A percentile compares a stretch with the other conserved stretches of the same genome.
Evolutionary conservation across 306 rosid genomes (phyloP).

Genomic region (Fragaria vesca): DNA sequence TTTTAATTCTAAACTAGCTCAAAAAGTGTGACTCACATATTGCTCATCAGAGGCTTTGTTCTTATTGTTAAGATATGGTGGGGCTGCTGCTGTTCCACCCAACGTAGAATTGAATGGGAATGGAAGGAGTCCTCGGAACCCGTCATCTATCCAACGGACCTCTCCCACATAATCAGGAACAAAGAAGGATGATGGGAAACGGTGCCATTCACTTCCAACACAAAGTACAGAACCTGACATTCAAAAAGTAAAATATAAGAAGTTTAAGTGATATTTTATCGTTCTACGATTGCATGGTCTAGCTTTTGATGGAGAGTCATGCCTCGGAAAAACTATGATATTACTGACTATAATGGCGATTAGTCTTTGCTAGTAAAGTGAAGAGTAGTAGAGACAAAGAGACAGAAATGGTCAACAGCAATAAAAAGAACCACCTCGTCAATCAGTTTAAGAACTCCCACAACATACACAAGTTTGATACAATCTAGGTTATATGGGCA

Average conservation of each 20-base stretch:
- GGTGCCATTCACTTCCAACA: slow-evolving; percentile 97
- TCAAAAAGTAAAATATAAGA: neutral
- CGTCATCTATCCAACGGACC: slow-evolving; percentile 93
- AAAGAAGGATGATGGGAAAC: slow-evolving; percentile 90
- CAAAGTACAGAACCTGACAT: slow-evolving; percentile 77
- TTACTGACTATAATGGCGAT: neutral
- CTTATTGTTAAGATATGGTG: slow-evolving; percentile 74
- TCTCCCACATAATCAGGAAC: slow-evolving; percentile 73
- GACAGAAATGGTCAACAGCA: neutral
- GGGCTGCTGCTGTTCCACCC: slow-evolving; percentile 94
- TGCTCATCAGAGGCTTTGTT: slow-evolving; percentile 78
- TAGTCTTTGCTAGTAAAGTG: neutral
- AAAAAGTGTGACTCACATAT: slow-evolving; percentile 44
- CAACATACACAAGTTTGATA: neutral
- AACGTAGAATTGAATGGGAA: slow-evolving; percentile 80
- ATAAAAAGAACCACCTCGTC: neutral
- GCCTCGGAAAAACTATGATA: neutral
- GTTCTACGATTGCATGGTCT: neutral
- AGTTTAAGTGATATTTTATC: neutral
- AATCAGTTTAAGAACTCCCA: neutral
- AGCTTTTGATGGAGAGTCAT: neutral
- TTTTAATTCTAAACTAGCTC: neutral
- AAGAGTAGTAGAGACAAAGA: neutral
- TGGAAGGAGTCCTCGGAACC: slow-evolving; percentile 93
- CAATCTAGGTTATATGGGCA: neutral